A percentile compares a stretch with the other conserved stretches of the same genome.
Evolutionary conservation across 2,329 filamentous ascomycete species (phyloP).

Genomic region (Colletotrichum sp.): DNA sequence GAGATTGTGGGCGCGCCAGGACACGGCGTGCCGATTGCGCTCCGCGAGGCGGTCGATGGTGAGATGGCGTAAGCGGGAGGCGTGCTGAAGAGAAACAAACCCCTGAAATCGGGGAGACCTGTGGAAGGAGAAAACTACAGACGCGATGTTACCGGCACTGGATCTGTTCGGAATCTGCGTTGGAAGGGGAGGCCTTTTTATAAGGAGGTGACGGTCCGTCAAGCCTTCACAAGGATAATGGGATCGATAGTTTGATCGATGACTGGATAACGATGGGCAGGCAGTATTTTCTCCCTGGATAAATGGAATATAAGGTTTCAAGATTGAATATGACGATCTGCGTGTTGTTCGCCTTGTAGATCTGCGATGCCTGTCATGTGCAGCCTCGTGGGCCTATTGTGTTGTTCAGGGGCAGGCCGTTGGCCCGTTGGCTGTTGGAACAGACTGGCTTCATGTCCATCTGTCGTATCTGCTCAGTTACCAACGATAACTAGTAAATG

Average conservation of each 20-base stretch:
- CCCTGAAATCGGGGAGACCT: neutral
- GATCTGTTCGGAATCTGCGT: neutral
- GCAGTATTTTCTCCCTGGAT: neutral
- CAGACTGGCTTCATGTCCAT: neutral
- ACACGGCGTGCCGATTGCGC: slow-evolving; percentile 44
- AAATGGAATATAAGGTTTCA: neutral
- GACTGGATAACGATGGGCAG: neutral
- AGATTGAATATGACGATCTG: neutral
- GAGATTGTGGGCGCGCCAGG: slow-evolving; percentile 50
- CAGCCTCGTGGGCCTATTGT: neutral
- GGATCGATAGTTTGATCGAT: slow-evolving; percentile 1
- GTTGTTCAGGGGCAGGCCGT: neutral
- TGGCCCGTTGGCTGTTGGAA: neutral
- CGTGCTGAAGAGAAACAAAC: neutral
- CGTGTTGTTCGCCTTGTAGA: neutral
- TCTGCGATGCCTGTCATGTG: neutral
- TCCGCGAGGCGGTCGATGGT: slow-evolving; percentile 34
- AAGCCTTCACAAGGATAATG: neutral
- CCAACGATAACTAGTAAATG: neutral
- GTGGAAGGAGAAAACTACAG: neutral
- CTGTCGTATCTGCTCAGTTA: neutral
- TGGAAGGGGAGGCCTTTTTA: neutral
- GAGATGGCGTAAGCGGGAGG: slow-evolving; percentile 12
- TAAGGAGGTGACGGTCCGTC: neutral
- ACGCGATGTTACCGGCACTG: neutral